A percentile compares a stretch with the other conserved stretches of the same genome.
Conservation (phyloP, 805 yeast species). For the Ogataea corticis region DNA sequence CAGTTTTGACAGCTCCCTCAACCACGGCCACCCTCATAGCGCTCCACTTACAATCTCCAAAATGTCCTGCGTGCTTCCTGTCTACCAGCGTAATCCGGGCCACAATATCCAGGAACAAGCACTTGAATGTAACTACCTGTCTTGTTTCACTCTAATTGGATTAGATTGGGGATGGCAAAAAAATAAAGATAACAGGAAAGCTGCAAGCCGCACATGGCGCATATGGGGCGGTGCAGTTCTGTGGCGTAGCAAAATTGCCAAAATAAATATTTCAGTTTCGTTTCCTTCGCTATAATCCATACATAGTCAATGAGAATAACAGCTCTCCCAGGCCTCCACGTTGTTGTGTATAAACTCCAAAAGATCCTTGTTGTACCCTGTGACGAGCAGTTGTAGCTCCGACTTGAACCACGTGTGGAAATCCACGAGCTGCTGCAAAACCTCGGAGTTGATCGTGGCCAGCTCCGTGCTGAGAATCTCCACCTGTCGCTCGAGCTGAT, state of each 20-base stretch:
- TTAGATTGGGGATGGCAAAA: slow-evolving; percentile 20
- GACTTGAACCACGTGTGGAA: slow-evolving; percentile 36
- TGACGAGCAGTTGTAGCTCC: slow-evolving; percentile 23
- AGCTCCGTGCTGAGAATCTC: slow-evolving; percentile 29
- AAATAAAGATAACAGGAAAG: slow-evolving; percentile 13
- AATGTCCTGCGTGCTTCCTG: slow-evolving; percentile 4
- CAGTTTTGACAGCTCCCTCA: neutral
- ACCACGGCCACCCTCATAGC: neutral
- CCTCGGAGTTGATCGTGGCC: slow-evolving; percentile 23
- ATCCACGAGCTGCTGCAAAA: slow-evolving; percentile 25
- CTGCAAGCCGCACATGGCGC: slow-evolving; percentile 7
- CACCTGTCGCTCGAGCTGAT: slow-evolving; percentile 34
- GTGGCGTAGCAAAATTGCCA: neutral
- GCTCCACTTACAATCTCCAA: slow-evolving; percentile 1
- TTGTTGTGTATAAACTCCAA: slow-evolving; percentile 25
- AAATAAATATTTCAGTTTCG: neutral
- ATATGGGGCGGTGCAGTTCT: slow-evolving; percentile 8
- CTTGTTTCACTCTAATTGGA: slow-evolving; percentile 8
- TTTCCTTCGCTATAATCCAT: slow-evolving; percentile 1
- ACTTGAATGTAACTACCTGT: neutral
- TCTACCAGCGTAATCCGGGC: neutral
- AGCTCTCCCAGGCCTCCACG: slow-evolving; percentile 31
- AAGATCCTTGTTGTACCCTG: slow-evolving; percentile 25
- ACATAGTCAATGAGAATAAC: slow-evolving; percentile 14
- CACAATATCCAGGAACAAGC: neutral